Base-by-base conservation (phyloP, 2,329 filamentous ascomycete genomes). In the Diaporthe batatas region DNA sequence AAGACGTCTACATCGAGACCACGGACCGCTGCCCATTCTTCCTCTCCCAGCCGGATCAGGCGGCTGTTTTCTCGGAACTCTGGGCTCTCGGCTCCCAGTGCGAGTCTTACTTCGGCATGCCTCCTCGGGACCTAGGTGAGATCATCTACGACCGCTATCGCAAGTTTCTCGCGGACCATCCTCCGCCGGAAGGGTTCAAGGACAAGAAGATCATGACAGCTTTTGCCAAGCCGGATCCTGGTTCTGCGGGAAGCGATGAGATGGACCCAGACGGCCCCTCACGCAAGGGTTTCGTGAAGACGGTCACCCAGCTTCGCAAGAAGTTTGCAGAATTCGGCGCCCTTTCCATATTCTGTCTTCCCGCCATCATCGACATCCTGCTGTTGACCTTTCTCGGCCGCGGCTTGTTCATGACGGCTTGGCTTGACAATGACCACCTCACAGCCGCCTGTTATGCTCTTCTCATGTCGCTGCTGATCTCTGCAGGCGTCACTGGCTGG, bases 11-110 rank as follows among this genome's bases (percentile, higher is more conserved):
- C 76, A 82, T 89, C 16, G 90, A 91, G 78, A 88, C 90, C 1
- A 89, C 88, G 0, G 90, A 91, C 76, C 84, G 89, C 10, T 91
- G 90, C 76, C 90, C 89, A 0, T 81, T 91, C 12, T 90, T 90
- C 79, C 88, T 90, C 70, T 84, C 86, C 25, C 89, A 90, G 71
- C 83, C 89, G 1, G 90, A 91, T 72, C 90, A 92, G 78, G 89
- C 90, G 18, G 90, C 89, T 42, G 89, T 89, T 8, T 91, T 91
- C 76, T 87, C 90, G 0, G 90, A 91, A 77, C 86, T 90, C 0
- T 91, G 90, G 79, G 90, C 89, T 0, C 82, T 91, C 1, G 90
- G 90, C 1, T 91, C 90, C 4, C 87, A 89, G 70, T 92, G 90
- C 76, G 89, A 91, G 73, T 84, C 87, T 0, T 91, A 91, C 77